These are phyloP conservation scores for Podila clonocystis DNA, from an alignment of 192 early-diverging fungal species.

Conservation along the genomic window DNA sequence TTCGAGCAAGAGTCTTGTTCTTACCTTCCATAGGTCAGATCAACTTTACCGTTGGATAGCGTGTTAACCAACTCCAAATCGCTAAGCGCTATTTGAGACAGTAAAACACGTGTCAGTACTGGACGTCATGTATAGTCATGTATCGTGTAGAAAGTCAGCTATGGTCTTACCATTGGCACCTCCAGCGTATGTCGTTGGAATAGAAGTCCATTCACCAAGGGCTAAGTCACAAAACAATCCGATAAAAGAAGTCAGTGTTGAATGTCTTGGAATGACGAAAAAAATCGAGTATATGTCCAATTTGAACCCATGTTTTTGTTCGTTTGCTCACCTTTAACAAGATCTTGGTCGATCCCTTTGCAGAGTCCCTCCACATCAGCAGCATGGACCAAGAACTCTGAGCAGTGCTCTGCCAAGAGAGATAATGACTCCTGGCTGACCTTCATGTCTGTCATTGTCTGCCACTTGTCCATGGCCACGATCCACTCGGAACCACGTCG, in stretches of 20 bases:
- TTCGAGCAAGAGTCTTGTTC: no score
- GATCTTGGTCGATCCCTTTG: slow-evolving; percentile 88
- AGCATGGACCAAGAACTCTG: slow-evolving; percentile 96
- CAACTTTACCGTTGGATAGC: slow-evolving; percentile 85
- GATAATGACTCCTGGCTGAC: slow-evolving; percentile 70
- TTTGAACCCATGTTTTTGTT: no score
- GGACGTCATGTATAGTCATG: not conserved
- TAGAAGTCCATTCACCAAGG: slow-evolving; percentile 84
- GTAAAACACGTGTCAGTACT: not conserved
- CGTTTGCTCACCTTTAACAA: slow-evolving; percentile 69
- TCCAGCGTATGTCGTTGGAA: slow-evolving; percentile 97
- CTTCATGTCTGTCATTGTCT: slow-evolving; percentile 90
- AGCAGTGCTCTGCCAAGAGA: slow-evolving; percentile 38
- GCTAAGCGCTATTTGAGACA: slow-evolving; percentile 49
- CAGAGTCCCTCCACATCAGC: slow-evolving; percentile 98
- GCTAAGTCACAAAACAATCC: slow-evolving; percentile 27
- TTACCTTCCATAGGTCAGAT: slow-evolving; percentile 93
- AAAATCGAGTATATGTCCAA: no score
- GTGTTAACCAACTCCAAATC: slow-evolving; percentile 85
- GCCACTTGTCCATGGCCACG: slow-evolving; percentile 99
- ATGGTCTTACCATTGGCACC: slow-evolving; percentile 71
- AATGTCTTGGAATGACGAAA: no score
- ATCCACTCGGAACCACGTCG: slow-evolving; percentile 78
- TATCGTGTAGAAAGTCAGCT: no score
- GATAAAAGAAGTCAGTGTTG: no score